Evolutionary conservation across 306 rosid species (phyloP), one percentile per base, ranked within the genome.

Genomic region (Quercus glauca): DNA sequence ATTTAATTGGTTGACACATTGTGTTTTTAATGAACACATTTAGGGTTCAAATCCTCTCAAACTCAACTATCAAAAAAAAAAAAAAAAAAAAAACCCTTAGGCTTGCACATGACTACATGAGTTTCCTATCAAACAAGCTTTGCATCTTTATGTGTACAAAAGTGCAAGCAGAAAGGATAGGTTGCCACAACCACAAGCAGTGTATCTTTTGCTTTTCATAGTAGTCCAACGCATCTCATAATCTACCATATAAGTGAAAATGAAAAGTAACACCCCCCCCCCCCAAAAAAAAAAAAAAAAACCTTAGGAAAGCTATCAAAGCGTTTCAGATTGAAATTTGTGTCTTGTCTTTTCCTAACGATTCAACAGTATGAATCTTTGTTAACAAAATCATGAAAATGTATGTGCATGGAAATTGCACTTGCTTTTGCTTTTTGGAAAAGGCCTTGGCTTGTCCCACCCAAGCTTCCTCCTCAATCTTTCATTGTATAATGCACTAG

Each of bases 381-480:
- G 69, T 4, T 72, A 73, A 68, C 78, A 35, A 65, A 76, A 67
- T 13, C 57, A 74, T 49, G 55, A 29, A 75, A 78, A 56, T 75
- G 19, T 33, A 58, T 70, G 69, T 41, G 45, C 45, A 8, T 75
- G 77, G 55, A 59, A 58, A 33, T 57, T 37, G 75, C 67, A 41
- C 71, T 82, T 85, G 61, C 83, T 78, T 86, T 41, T 41, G 45
- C 45, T 8, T 41, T 41, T 82, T 41, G n/a, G 71, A 65, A 80
- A 81, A 86, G 83, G 87, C 79, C 72, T 61, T 76, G 78, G 77
- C 85, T 84, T 88, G 86, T 85, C 85, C 86, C 89, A 59, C 84
- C 45, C 56, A 80, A 75, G 75, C 82, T 75, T 75, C 28, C 41
- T 55, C 70, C 29, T 14, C 19, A 25, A 74, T 10, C 53, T 49